Evolutionary conservation across 1,284 basidiomycete species (phyloP).

Genomic region (Hypsizygus ulmarius): DNA sequence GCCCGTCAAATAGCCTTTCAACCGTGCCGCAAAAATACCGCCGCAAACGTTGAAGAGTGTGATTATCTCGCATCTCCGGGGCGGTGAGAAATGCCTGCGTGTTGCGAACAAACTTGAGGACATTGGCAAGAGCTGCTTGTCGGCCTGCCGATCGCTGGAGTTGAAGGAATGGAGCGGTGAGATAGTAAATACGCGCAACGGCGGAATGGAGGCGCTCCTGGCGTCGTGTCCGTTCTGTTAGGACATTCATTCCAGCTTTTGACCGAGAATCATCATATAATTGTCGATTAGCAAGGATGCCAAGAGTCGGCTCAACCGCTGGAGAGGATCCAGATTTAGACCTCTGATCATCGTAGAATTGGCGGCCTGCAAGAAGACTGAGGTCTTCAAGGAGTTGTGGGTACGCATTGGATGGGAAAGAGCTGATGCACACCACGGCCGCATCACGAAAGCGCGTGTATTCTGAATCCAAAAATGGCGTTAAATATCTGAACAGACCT

Average conservation of each 20-base stretch:
- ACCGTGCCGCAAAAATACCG: slow-evolving; percentile 90
- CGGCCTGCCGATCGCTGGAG: slow-evolving; percentile 69
- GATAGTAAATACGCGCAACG: slow-evolving; percentile 86
- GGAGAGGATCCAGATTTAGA: slow-evolving; percentile 44
- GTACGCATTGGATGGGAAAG: slow-evolving; percentile 77
- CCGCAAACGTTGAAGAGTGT: slow-evolving; percentile 78
- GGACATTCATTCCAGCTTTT: slow-evolving; percentile 39
- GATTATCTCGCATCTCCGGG: slow-evolving; percentile 72
- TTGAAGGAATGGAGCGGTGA: slow-evolving; percentile 79
- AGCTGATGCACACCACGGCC: slow-evolving; percentile 85
- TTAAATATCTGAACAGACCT: slow-evolving; percentile 82
- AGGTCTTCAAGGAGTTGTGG: slow-evolving; percentile 84
- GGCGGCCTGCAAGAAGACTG: slow-evolving; percentile 74
- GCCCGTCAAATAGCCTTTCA: slow-evolving; percentile 80
- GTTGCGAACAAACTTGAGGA: slow-evolving; percentile 84
- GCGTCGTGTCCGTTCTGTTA: slow-evolving; percentile 59
- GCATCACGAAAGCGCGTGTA: slow-evolving; percentile 82
- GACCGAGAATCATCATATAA: slow-evolving; percentile 60
- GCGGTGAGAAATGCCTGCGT: slow-evolving; percentile 77
- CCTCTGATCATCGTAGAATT: slow-evolving; percentile 77
- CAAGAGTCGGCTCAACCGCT: slow-evolving; percentile 44
- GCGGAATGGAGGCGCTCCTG: slow-evolving; percentile 86
- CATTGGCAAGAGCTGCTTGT: slow-evolving; percentile 72
- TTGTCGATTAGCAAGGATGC: slow-evolving; percentile 61
- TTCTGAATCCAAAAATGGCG: slow-evolving; percentile 86